Base-by-base conservation (phyloP, 2,329 filamentous ascomycete genomes). In the Blastomyces emzantsi region DNA sequence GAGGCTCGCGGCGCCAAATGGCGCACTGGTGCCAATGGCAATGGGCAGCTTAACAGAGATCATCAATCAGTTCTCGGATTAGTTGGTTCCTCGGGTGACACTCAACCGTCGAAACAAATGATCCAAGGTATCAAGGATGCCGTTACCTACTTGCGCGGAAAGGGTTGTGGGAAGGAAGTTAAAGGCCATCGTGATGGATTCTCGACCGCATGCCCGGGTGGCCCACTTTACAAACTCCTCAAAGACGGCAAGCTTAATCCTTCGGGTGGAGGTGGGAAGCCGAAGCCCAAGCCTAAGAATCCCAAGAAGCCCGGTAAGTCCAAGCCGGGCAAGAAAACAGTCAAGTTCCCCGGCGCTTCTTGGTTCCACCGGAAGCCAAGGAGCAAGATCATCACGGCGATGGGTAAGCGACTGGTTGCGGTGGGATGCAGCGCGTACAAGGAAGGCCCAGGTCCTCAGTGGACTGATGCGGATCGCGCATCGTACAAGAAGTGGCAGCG, bases 51-150 rank as follows among this genome's bases (percentile, higher is more conserved):
- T 17, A 63, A 63, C 30, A 39, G 22, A 22, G 8, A 60, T 25
- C 62, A 63, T 39, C 57, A 60, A 22, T 58, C 62, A 2, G 47
- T 63, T 22, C 25, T 63, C n/a, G 62, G 33, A 13, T 41, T 63
- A 30, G 33, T 60, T 28, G 62, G 56, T 33, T 61, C 30, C 25
- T 1, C 4, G 6, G 57, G 56, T 11, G 47, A 60, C 55, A 63
- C 56, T 6, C 17, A 25, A 28, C 62, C 62, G 17, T 60, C 56
- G 9, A 55, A 15, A 2, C 47, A 22, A 9, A 56, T 57, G 57
- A 54, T 63, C 47, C 9, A 43, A 11, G 62, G 62, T 47, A 60
- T 63, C 62, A 51, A 63, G 41, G 62, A 63, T 30, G 62, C 62
- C 6, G 51, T 63, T 45, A 49, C 57, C 15, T 63, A 63, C 54